These are phyloP conservation scores for Eutypa lata DNA, from an alignment of 2,329 filamentous ascomycete species.

Conservation along the genomic window DNA sequence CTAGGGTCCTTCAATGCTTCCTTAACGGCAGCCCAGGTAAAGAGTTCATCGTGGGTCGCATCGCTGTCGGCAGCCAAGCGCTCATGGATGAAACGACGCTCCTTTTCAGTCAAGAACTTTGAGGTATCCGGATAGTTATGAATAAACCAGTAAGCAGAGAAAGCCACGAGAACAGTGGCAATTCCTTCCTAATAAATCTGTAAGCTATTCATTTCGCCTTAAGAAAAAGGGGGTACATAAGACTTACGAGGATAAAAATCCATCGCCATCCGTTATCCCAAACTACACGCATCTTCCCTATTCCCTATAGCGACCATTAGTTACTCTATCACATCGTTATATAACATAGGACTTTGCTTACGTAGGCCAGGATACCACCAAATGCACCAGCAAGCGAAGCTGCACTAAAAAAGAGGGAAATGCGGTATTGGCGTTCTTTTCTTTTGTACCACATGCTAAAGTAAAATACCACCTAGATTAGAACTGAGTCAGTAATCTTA, in stretches of 20 bases:
- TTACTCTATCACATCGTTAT: not conserved
- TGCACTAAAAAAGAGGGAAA: constrained; percentile 54
- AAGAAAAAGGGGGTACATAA: constrained; percentile 38
- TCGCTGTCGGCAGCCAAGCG: constrained; percentile 68
- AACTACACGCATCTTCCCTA: constrained; percentile 51
- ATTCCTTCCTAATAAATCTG: constrained; percentile 50
- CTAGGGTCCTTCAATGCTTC: constrained; percentile 65
- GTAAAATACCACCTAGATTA: constrained; percentile 19
- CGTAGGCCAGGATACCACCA: constrained; percentile 54
- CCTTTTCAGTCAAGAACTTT: constrained; percentile 51
- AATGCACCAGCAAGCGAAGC: constrained; percentile 55
- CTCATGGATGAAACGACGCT: constrained; percentile 56
- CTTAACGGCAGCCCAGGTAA: constrained; percentile 64
- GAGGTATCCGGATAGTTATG: constrained; percentile 62
- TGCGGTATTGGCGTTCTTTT: constrained; percentile 50
- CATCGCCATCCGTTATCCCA: constrained; percentile 53
- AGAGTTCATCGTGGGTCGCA: constrained; percentile 64
- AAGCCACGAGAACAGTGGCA: constrained; percentile 49
- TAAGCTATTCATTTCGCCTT: constrained; percentile 27
- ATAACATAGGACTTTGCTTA: constrained; percentile 20
- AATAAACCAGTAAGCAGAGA: constrained; percentile 57
- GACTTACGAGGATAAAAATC: constrained; percentile 58
- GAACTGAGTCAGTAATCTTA: not conserved
- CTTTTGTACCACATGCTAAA: constrained; percentile 54
- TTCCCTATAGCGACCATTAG: constrained; percentile 37